Evolutionary conservation across 2,329 filamentous ascomycete genomes (phyloP), one percentile per base, ranked within the genome.

Genomic region (Diaporthe citrichinensis): DNA sequence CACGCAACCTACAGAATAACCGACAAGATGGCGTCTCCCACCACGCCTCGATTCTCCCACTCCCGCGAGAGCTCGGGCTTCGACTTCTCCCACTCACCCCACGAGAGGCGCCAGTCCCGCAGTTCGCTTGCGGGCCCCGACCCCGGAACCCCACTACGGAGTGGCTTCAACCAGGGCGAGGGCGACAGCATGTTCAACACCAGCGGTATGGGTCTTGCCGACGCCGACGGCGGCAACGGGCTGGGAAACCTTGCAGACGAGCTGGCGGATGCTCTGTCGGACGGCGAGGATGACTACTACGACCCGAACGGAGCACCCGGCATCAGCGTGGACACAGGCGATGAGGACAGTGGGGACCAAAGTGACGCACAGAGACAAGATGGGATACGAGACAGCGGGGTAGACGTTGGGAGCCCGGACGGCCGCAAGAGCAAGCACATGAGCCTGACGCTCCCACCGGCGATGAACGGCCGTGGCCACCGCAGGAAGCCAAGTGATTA

Each of bases 191-290:
- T 86, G n/a, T 86, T 89, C 65, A 83, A 84, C 75, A 83, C 82
- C 73, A 85, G 83, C 57, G 82, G 78, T n/a, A 76, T 79, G 51
- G 87, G 83, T 51, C 51, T 76, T n/a, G 83, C 83, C 3, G 86
- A 83, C 69, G 82, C 83, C 61, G 84, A 83, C 34, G 82, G 82
- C 3, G 85, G 85, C 68, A 91, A 91, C 77, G 92, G 93, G 12
- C 86, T 95, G 77, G 94, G 94, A 44, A 96, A 95, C 79, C 84
- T 97, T 67, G 94, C 94, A 2, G 94, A 96, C 83, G 94, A 97
- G 83, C 86, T 97, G 65, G 94, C 93, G 1, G 94, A 94, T 80
- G 92, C 92, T 5, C 91, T 94, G 46, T 93, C 91, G 12, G 91
- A 90, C 74, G 92, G 91, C 55, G 91, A 92, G 53, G 88, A 86